These are phyloP conservation scores for Abelmoschus esculentus DNA, from an alignment of 345 rosid species.

Conservation along the genomic window DNA sequence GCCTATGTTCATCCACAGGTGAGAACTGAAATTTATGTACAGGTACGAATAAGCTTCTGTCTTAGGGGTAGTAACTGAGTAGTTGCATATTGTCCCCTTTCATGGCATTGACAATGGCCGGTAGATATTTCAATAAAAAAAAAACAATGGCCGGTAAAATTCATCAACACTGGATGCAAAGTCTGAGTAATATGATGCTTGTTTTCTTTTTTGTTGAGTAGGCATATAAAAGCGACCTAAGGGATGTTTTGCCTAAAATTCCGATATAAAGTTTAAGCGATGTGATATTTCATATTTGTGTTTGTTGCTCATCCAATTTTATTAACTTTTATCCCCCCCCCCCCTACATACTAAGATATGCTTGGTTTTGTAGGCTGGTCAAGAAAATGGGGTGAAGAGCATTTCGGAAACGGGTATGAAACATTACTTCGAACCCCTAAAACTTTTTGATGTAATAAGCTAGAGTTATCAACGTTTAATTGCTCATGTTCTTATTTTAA, in stretches of 20 bases:
- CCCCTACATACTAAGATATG: neutral
- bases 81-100: no score
- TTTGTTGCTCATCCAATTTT: neutral
- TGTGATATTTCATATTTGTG: neutral
- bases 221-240: neutral
- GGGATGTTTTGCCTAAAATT: neutral
- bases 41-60: no score
- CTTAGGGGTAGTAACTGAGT: no score
- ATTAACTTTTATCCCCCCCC: neutral
- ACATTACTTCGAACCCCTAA: neutral
- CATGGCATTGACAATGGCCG: no score
- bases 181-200: neutral
- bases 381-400: slow-evolving; percentile 98
- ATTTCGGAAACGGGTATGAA: slow-evolving; percentile 88
- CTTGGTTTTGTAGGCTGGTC: slow-evolving; percentile 66
- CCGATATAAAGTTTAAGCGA: neutral
- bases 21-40: no score
- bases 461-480: neutral
- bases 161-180: neutral
- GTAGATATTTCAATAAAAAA: no score
- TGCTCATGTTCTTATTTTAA: neutral
- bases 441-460: neutral
- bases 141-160: no score
- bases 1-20: no score
- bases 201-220: neutral